Evolutionary conservation across 2,329 filamentous ascomycete genomes (phyloP), one percentile per base, ranked within the genome.

Genomic region (Diplodia sapinea): DNA sequence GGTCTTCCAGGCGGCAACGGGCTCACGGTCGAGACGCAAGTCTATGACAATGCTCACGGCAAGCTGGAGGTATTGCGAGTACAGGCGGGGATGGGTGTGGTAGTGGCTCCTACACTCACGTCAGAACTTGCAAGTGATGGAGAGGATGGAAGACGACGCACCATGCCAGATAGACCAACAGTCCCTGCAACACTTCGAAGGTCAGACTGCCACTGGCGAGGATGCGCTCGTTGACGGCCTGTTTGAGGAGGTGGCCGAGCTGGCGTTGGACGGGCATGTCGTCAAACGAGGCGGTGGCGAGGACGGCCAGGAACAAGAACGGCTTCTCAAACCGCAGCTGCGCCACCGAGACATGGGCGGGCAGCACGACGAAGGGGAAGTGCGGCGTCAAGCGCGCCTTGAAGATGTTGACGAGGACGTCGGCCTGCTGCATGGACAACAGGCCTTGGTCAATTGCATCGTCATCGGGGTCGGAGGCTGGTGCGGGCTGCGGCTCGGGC

Each of bases 131-230:
- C 26, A 7, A 36, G 31, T 23, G 33, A 36, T 7, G 29, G n/a
- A 8, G 54, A 26, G 29, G 29, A 26, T 26, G 23, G 23, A 3
- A 8, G 31, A 20, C 15, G 15, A 31, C 38, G 20, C 17, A 79
- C 78, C 78, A 81, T 29, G 75, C 77, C 17, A 77, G 68, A 63
- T 75, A 76, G 0, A 81, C 71, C 17, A 81, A 70, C 4, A 80
- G 67, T 3, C 79, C 79, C 69, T 82, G 78, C 15, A 81, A 71
- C n/a, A 79, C 71, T 40, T 80, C 80, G n/a, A 82, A 74, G 43
- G 72, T 78, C 26, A 77, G 73, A 13, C 77, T 72, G 4, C 75
- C 74, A 8, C 70, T 70, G 17, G 75, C 56, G 13, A 81, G 71
- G 59, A 79, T 74, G 11, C 74, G 74, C 11, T 72, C 70, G 36